Conservation (phyloP, 495 filamentous ascomycete genomes). For the Penicillium maclennaniae region DNA sequence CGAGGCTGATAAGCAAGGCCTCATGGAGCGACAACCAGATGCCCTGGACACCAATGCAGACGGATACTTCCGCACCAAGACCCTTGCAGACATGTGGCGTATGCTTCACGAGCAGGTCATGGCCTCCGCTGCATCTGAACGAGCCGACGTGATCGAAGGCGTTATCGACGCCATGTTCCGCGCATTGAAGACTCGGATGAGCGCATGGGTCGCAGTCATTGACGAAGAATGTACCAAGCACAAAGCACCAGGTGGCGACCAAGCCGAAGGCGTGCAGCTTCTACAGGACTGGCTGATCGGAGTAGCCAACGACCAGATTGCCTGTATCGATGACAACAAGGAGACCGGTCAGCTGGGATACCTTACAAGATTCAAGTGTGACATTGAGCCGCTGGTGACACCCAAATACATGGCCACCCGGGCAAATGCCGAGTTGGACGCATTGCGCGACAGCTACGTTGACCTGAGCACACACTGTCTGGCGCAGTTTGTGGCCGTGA, state of each 20-base stretch:
- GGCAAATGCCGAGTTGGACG: slow-evolving; percentile 65
- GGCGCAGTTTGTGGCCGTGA: slow-evolving; percentile 71
- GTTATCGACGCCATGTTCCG: slow-evolving; percentile 93
- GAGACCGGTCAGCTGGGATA: slow-evolving; percentile 69
- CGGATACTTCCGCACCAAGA: slow-evolving; percentile 83
- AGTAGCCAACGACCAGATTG: slow-evolving; percentile 98
- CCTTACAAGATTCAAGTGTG: slow-evolving; percentile 73
- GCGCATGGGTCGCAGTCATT: slow-evolving; percentile 78
- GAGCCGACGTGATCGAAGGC: slow-evolving; percentile 83
- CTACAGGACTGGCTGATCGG: slow-evolving; percentile 93
- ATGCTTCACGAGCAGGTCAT: slow-evolving; percentile 91
- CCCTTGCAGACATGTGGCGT: slow-evolving; percentile 89
- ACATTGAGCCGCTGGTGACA: slow-evolving; percentile 74
- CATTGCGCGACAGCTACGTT: slow-evolving; percentile 83
- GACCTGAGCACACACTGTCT: slow-evolving; percentile 91
- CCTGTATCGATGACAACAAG: slow-evolving; percentile 83
- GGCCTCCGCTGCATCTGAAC: slow-evolving; percentile 73
- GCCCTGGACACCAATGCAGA: slow-evolving; percentile 82
- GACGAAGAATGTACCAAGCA: slow-evolving; percentile 81
- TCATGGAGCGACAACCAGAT: slow-evolving; percentile 70
- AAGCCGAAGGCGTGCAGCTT: slow-evolving; percentile 71
- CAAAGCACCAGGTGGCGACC: slow-evolving; percentile 52
- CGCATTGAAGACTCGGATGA: slow-evolving; percentile 74
- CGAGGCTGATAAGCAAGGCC: slow-evolving; percentile 70
- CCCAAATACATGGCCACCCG: slow-evolving; percentile 71